These are phyloP conservation scores for Paecilomyces fulvus DNA, from an alignment of 2,329 filamentous ascomycete genomes.

Conservation along the genomic window DNA sequence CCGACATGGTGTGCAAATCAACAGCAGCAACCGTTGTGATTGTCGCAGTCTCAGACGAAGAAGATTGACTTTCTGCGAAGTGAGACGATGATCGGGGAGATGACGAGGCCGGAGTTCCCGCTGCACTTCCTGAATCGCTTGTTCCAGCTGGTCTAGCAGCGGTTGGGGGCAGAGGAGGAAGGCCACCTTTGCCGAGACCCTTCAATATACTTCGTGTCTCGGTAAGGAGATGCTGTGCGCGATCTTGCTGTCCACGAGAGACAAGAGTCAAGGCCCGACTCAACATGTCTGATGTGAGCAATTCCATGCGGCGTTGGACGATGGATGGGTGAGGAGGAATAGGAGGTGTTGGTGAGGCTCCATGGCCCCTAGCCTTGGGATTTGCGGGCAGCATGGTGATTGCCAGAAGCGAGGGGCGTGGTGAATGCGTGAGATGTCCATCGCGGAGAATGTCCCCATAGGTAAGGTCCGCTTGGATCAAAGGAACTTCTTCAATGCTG, in stretches of 20 bases:
- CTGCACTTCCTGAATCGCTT: constrained; percentile 32
- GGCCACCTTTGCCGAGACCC: constrained; percentile 85
- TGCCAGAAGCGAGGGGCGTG: constrained; percentile 80
- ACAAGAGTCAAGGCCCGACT: constrained; percentile 86
- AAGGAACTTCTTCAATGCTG: constrained; percentile 87
- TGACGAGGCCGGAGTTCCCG: constrained; percentile 26
- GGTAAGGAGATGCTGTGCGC: constrained; percentile 80
- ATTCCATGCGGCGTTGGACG: constrained; percentile 93
- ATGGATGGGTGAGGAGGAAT: constrained; percentile 94
- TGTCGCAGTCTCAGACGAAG: constrained; percentile 37
- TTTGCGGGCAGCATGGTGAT: constrained; percentile 82
- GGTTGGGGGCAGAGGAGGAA: constrained; percentile 70
- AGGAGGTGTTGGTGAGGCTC: constrained; percentile 54
- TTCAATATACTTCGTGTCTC: constrained; percentile 95
- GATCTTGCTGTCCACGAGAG: constrained; percentile 83
- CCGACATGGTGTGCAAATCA: constrained; percentile 69
- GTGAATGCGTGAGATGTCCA: constrained; percentile 74
- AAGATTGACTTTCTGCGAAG: constrained; percentile 25
- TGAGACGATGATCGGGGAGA: constrained; percentile 31
- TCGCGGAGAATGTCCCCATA: constrained; percentile 93
- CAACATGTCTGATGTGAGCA: constrained; percentile 96
- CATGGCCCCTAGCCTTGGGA: constrained; percentile 52
- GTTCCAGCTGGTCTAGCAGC: constrained; percentile 37
- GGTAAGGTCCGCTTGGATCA: constrained; percentile 88
- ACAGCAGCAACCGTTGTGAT: constrained; percentile 60